phyloP scores from a whole-genome alignment of 192 early-diverging fungal genomes.

The Coemansia asiatica region DNA sequence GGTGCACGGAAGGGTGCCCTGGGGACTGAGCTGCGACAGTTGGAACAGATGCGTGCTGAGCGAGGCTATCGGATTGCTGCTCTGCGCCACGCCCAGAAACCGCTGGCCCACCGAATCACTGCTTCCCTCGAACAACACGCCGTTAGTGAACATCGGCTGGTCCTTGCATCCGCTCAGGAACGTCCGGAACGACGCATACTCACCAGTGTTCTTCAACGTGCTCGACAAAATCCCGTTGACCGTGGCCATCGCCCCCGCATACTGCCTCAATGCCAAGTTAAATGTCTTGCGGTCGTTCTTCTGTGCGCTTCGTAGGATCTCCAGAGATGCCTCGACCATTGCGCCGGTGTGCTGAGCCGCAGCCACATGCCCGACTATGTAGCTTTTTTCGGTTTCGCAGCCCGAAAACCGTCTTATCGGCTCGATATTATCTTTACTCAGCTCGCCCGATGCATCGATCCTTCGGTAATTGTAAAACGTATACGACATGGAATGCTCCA shows the following conservation, averaged over 20 bases:
- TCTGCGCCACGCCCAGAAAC: constrained; percentile 82
- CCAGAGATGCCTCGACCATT: constrained; percentile 63
- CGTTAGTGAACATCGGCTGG: constrained; percentile 88
- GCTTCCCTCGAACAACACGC: constrained; percentile 82
- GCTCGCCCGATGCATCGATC: constrained; percentile 57
- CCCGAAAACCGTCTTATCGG: constrained; percentile 79
- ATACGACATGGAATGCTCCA: constrained; percentile 74
- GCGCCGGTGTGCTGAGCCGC: constrained; percentile 75
- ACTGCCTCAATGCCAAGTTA: constrained; percentile 57
- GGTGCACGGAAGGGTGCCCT: constrained; percentile 76
- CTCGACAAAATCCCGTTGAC: constrained; percentile 81
- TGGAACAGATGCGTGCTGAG: constrained; percentile 82
- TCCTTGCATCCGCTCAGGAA: constrained; percentile 89
- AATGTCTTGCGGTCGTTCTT: constrained; percentile 62
- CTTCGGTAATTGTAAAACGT: constrained; percentile 88
- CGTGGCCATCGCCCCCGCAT: constrained; percentile 62
- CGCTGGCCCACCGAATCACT: constrained; percentile 52
- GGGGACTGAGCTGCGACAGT: constrained; percentile 75
- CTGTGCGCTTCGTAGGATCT: constrained; percentile 58
- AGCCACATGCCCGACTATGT: constrained; percentile 86
- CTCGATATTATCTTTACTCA: constrained; percentile 70
- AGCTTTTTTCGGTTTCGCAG: constrained; percentile 73
- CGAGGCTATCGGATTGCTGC: constrained; percentile 87
- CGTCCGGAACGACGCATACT: constrained; percentile 86
- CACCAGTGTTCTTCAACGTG: constrained; percentile 71